These are phyloP conservation scores for Sporisorium sorghi DNA, from an alignment of 1,284 basidiomycete genomes.

Conservation along the genomic window DNA sequence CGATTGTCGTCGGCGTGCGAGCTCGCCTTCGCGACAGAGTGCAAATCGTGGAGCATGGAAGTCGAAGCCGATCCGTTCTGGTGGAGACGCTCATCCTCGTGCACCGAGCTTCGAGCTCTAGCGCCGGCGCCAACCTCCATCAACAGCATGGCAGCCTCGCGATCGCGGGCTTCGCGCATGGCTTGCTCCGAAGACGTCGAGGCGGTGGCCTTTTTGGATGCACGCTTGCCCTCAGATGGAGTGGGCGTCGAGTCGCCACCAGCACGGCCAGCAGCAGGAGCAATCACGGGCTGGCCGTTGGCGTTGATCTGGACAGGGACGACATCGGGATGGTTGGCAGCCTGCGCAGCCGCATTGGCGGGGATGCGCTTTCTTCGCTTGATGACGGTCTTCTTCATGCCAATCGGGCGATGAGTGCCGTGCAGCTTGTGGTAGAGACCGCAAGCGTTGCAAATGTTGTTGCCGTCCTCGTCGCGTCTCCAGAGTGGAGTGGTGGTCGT, in stretches of 20 bases:
- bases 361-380: conserved; percentile 92
- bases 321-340: conserved; percentile 39
- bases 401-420: conserved; percentile 93
- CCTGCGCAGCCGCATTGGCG: conserved; percentile 44
- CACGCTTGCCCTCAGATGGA: conserved; percentile 28
- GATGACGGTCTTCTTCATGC: conserved; percentile 99
- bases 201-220: conserved; percentile 29
- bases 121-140: conserved; percentile 63
- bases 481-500: conserved; percentile 89
- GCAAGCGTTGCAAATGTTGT: conserved; percentile 89
- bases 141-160: conserved; percentile 66
- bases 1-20: conserved; percentile 23
- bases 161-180: conserved; percentile 58
- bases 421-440: conserved; percentile 94
- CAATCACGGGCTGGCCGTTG: conserved; percentile 48
- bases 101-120: conserved; percentile 21
- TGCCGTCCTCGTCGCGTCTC: conserved; percentile 89
- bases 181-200: conserved; percentile 41
- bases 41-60: conserved; percentile 37
- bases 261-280: conserved; percentile 36
- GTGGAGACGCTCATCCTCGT: conserved; percentile 34
- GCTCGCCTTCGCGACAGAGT: conserved; percentile 18
- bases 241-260: conserved; percentile 17
- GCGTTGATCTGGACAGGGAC: conserved; percentile 46
- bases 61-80: conserved; percentile 16